These are phyloP conservation scores for Alternaria atra DNA, from an alignment of 2,329 filamentous ascomycete species.

Conservation along the genomic window DNA sequence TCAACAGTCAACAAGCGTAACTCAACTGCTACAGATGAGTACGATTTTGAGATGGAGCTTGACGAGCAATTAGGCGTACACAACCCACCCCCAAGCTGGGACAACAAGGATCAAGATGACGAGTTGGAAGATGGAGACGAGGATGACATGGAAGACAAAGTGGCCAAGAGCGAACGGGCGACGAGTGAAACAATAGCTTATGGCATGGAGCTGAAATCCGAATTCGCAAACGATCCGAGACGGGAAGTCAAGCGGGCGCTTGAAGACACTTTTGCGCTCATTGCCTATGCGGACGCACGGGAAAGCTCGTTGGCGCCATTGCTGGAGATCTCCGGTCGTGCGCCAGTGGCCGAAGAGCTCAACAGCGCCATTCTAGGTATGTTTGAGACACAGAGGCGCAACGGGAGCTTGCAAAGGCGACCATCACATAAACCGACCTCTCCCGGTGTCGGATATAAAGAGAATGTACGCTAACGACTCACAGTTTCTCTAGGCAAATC, in stretches of 20 bases:
- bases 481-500: slow-evolving; percentile 90
- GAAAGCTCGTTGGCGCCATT: slow-evolving; percentile 80
- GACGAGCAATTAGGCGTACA: slow-evolving; percentile 61
- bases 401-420: not conserved
- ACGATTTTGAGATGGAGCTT: slow-evolving; percentile 66
- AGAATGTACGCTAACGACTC: not conserved
- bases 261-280: slow-evolving; percentile 84
- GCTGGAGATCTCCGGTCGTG: slow-evolving; percentile 77
- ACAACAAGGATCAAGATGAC: slow-evolving; percentile 43
- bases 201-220: slow-evolving; percentile 77
- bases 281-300: slow-evolving; percentile 85
- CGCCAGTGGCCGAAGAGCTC: slow-evolving; percentile 86
- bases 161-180: slow-evolving; percentile 56
- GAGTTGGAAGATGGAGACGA: slow-evolving; percentile 51
- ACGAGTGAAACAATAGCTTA: slow-evolving; percentile 78
- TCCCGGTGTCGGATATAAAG: not conserved
- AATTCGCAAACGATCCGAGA: slow-evolving; percentile 77
- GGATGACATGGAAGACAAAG: slow-evolving; percentile 40
- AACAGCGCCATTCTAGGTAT: slow-evolving; percentile 90
- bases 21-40: slow-evolving; percentile 56
- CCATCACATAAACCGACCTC: not conserved
- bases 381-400: slow-evolving; percentile 8
- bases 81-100: slow-evolving; percentile 39
- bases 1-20: slow-evolving; percentile 40
- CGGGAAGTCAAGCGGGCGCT: slow-evolving; percentile 77